phyloP scores from a whole-genome alignment of 1,284 basidiomycete species.

The Abortiporus biennis region DNA sequence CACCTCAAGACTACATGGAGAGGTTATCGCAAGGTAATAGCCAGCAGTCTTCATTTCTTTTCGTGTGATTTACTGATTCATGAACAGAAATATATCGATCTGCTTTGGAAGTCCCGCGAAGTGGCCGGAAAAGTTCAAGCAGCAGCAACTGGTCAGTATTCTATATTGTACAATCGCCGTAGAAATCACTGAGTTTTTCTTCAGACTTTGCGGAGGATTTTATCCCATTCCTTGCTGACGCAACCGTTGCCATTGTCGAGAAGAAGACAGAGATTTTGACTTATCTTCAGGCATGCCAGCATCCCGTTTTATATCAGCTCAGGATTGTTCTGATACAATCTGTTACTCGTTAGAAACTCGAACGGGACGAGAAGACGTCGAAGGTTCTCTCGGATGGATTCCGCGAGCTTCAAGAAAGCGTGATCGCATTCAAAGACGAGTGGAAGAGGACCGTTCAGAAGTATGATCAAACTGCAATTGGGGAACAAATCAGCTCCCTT shows the following conservation, averaged over 20 bases:
- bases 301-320: background rate
- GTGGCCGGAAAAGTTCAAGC: background rate
- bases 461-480: background rate
- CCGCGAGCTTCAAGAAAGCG: background rate
- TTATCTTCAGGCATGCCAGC: constrained; percentile 1
- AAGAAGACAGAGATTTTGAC: constrained; percentile 1
- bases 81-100: too few species aligned
- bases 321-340: background rate
- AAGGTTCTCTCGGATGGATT: constrained; percentile 2
- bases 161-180: background rate
- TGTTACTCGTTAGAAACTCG: background rate
- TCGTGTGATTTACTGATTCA: too few species aligned
- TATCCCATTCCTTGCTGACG: constrained; percentile 1
- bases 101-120: constrained; percentile 1
- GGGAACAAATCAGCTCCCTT: background rate
- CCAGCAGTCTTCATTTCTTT: too few species aligned
- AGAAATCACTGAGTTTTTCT: too few species aligned
- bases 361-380: background rate
- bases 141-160: background rate
- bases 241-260: background rate
- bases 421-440: background rate
- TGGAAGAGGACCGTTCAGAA: constrained; percentile 2
- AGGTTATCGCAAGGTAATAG: too few species aligned
- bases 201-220: constrained; percentile 4
- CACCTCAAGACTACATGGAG: too few species aligned